phyloP scores from a whole-genome alignment of 257 asterid genomes.

The Nicotiana otophora region DNA sequence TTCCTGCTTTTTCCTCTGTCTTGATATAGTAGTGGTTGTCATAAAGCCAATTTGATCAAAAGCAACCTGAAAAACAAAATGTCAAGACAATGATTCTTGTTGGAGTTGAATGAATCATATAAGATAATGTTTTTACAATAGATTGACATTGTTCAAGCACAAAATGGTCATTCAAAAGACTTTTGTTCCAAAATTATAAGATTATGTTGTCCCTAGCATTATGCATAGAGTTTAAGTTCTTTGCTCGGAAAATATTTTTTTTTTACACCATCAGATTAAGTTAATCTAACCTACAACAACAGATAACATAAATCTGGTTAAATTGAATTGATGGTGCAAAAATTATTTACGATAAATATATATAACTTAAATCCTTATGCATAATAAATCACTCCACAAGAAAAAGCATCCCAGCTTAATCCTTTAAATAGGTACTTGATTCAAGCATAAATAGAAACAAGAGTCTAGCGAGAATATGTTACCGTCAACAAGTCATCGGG shows the following conservation, averaged over 20 bases:
- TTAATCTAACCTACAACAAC: not conserved
- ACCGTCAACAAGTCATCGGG: slow-evolving; percentile 90
- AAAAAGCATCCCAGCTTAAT: not conserved
- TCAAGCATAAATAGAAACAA: not conserved
- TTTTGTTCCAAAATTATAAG: not conserved
- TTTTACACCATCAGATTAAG: not conserved
- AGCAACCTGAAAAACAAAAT: slow-evolving; percentile 46
- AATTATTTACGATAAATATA: not conserved
- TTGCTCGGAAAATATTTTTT: not conserved
- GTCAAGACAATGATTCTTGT: not conserved
- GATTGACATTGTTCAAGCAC: not conserved
- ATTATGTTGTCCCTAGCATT: not conserved
- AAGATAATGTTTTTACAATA: not conserved
- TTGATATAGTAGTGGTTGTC: slow-evolving; percentile 68
- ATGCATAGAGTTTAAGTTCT: not conserved
- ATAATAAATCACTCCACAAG: not conserved
- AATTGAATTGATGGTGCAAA: not conserved
- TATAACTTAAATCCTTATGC: not conserved
- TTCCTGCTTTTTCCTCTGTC: slow-evolving; percentile 93
- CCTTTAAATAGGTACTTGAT: not conserved
- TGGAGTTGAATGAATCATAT: not conserved
- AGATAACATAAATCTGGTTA: not conserved
- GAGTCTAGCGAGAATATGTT: slow-evolving; percentile 10
- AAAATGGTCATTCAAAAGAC: not conserved
- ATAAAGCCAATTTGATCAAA: slow-evolving; percentile 79